These are phyloP conservation scores for Podospora conica DNA, from an alignment of 495 filamentous ascomycete species.

Conservation along the genomic window DNA sequence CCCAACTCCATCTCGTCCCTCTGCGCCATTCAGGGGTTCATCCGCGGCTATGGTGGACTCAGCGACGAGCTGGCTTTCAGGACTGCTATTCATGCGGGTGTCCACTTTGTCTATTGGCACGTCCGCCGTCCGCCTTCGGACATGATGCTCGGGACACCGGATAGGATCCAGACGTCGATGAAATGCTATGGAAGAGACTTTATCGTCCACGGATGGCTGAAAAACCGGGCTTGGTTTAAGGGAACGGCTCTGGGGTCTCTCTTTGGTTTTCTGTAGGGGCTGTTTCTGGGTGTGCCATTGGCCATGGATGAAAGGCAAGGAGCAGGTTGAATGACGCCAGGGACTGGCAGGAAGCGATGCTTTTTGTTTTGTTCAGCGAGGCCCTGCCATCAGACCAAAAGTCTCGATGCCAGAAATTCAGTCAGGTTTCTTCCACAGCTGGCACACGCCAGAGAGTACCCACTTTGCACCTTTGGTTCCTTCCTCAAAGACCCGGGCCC, in stretches of 20 bases:
- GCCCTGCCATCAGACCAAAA: not conserved
- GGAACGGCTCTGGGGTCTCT: not conserved
- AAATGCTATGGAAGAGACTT: conserved; percentile 42
- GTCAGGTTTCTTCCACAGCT: not conserved
- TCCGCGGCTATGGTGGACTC: conserved; percentile 41
- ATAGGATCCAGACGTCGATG: conserved; percentile 38
- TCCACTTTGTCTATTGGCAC: conserved; percentile 42
- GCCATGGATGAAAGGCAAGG: too few species aligned
- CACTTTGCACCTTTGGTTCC: not conserved
- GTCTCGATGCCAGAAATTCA: not conserved
- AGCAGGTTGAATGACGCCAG: too few species aligned
- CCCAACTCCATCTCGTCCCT: too few species aligned
- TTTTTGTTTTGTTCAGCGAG: not conserved
- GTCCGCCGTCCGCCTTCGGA: conserved; percentile 20
- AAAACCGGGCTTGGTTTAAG: conserved; percentile 39
- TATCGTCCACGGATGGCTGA: conserved; percentile 42
- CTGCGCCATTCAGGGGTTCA: conserved; percentile 38
- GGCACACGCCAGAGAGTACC: not conserved
- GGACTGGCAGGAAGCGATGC: not conserved
- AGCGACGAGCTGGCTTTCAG: conserved; percentile 44
- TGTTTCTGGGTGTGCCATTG: not conserved
- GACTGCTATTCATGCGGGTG: conserved; percentile 46
- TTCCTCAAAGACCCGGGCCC: not conserved
- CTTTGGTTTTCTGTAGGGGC: not conserved
- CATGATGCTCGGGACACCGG: conserved; percentile 34